Evolutionary conservation across 2,329 filamentous ascomycete genomes (phyloP), one percentile per base, ranked within the genome.

Genomic region (Hypoxylon sp.): DNA sequence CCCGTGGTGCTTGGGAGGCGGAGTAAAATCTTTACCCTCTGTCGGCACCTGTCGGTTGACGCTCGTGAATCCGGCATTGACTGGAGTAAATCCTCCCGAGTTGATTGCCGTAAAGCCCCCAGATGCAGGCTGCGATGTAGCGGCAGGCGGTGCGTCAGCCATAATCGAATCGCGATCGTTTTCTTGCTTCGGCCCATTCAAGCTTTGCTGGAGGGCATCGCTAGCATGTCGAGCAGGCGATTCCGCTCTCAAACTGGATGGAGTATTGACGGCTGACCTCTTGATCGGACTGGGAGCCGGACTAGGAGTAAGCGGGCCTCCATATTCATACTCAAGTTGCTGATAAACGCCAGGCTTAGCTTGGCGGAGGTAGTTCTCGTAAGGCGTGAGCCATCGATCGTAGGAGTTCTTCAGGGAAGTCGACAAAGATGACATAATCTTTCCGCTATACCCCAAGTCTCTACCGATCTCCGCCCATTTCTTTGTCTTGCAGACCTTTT

Each of bases 391-490:
- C 90, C 94, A 99, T 73, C 93, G 87, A 70, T 96, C 91, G 65
- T 95, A 99, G 0, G 94, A 97, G 71, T 99, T 99, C 71, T 97
- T 99, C 30, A 99, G 81, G 4, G 94, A 97, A 0, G 94, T 99
- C 4, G 94, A 99, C 35, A 99, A 77, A 6, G 94, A 97, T 2
- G 93, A 97, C 94, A 99, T 99, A 58, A 99, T 99, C 77, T 99
- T 99, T 68, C 94, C 94, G 68, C 93, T 97, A 73, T 99, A 99
- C 45, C 94, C 94, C 36, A 99, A 76, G 69, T 97, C 94, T 66
- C 94, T 86, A 23, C 94, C 94, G 63, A 99, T 97, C 71, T 99
- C 94, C 11, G 94, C 94, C 94, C 94, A 99, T 75, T 97, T 97
- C 75, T 99, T 99, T 47, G 88, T 81, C 73, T 96, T 97, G 80